phyloP scores from a whole-genome alignment of 495 filamentous ascomycete species.

The Tetracladium marchalianum region DNA sequence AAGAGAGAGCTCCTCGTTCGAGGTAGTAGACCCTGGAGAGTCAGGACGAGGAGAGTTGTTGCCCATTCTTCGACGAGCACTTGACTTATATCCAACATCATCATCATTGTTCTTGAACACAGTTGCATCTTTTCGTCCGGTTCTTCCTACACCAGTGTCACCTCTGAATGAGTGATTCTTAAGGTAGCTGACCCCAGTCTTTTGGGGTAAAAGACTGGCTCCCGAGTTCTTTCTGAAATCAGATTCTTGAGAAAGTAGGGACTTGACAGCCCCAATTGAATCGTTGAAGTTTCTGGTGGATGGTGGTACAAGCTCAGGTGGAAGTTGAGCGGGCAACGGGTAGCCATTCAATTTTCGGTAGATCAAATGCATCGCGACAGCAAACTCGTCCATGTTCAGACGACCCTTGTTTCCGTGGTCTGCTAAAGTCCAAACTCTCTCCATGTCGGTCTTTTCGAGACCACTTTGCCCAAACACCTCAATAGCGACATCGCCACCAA shows the following conservation, averaged over 20 bases:
- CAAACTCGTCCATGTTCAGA: constrained; percentile 95
- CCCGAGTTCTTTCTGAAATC: constrained; percentile 74
- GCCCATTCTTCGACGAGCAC: constrained; percentile 74
- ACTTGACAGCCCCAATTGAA: constrained; percentile 87
- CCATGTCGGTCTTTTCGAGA: constrained; percentile 77
- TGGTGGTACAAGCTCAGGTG: constrained; percentile 88
- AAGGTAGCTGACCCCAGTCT: constrained; percentile 94
- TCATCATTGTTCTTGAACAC: constrained; percentile 95
- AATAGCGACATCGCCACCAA: constrained; percentile 87
- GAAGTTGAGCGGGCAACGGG: constrained; percentile 81
- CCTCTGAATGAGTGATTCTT: constrained; percentile 89
- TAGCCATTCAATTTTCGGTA: constrained; percentile 96
- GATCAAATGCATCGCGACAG: constrained; percentile 98
- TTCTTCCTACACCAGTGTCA: constrained; percentile 27
- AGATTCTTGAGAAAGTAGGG: constrained; percentile 82
- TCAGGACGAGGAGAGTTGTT: constrained; percentile 68
- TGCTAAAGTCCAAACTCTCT: constrained; percentile 89
- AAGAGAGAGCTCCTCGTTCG: constrained; percentile 69
- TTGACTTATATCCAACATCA: constrained; percentile 82
- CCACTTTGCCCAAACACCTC: constrained; percentile 98
- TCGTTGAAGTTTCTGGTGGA: constrained; percentile 91
- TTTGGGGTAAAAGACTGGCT: constrained; percentile 81
- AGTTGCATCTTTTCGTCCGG: constrained; percentile 79
- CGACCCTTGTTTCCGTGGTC: constrained; percentile 89
- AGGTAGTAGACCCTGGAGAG: constrained; percentile 60